phyloP scores from a whole-genome alignment of 2,329 filamentous ascomycete genomes.

The Thelonectria rubi region DNA sequence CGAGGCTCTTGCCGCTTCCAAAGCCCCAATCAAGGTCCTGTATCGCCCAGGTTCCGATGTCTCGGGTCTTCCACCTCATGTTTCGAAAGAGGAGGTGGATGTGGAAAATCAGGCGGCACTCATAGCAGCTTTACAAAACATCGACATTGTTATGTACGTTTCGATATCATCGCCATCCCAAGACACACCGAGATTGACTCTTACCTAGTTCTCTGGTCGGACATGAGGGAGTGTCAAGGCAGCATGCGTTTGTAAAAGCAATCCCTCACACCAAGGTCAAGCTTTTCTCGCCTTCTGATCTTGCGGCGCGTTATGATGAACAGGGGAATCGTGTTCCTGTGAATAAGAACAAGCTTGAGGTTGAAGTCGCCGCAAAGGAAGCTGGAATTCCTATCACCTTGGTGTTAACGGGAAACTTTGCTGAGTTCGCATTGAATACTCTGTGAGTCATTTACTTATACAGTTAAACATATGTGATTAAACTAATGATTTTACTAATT shows the following conservation, averaged over 20 bases:
- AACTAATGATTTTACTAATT: neutral
- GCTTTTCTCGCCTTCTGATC: constrained; percentile 12
- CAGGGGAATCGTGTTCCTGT: constrained; percentile 3
- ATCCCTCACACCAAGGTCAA: constrained; percentile 1
- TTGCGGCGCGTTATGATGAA: constrained; percentile 8
- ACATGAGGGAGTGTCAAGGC: constrained; percentile 9
- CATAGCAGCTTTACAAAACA: constrained; percentile 1
- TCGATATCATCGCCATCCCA: too few species aligned
- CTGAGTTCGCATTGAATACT: constrained; percentile 13
- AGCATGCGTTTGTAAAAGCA: constrained; percentile 8
- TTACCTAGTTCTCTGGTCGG: constrained; percentile 5
- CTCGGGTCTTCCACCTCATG: neutral
- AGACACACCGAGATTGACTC: too few species aligned
- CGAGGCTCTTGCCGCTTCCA: constrained; percentile 4
- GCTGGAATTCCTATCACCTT: constrained; percentile 11
- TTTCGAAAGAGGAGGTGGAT: constrained; percentile 6
- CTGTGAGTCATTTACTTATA: neutral
- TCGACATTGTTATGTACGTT: constrained; percentile 18
- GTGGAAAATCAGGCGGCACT: constrained; percentile 2
- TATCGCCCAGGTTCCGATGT: constrained; percentile 11
- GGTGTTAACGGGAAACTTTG: constrained; percentile 9
- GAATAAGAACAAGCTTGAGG: constrained; percentile 3
- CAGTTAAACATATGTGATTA: neutral
- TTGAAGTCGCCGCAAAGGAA: constrained; percentile 6
- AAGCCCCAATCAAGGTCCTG: constrained; percentile 6